phyloP scores from a whole-genome alignment of 2,329 filamentous ascomycete species.

The Hirsutella thompsonii region DNA sequence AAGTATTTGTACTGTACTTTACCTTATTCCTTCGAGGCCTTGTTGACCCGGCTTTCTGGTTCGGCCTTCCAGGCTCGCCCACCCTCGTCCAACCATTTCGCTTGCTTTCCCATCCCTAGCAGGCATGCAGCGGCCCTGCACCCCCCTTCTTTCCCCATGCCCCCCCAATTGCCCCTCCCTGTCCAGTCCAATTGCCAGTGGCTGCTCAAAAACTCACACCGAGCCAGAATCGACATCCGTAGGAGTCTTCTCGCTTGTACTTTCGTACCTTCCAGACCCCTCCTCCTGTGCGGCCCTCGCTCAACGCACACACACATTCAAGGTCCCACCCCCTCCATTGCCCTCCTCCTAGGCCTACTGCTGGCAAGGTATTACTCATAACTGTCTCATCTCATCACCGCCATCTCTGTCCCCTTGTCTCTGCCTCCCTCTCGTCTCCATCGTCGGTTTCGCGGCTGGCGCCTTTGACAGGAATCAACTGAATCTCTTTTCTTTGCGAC shows the following conservation, averaged over 20 bases:
- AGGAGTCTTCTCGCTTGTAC: too few relatives aligned
- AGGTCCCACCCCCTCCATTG: neutral
- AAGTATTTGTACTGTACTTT: too few relatives aligned
- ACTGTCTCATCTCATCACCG: neutral
- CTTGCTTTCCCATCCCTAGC: neutral
- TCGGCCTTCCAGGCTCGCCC: neutral
- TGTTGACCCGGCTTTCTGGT: conserved; percentile 5
- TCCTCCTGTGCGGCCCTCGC: neutral
- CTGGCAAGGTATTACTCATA: neutral
- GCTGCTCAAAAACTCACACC: too few relatives aligned
- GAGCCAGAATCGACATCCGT: too few relatives aligned
- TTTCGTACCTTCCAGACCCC: too few relatives aligned
- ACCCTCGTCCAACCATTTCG: neutral
- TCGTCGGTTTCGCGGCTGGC: neutral
- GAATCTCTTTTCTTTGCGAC: too few relatives aligned
- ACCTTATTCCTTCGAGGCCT: too few relatives aligned
- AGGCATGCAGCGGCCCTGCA: too few relatives aligned
- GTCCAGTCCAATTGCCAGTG: too few relatives aligned
- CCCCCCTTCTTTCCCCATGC: neutral
- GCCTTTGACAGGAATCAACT: neutral
- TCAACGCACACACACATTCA: neutral
- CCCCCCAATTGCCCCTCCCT: neutral
- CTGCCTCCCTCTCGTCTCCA: neutral
- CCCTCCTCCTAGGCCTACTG: too few relatives aligned
- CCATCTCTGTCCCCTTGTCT: neutral